Conservation (phyloP, 139 green algal species). For the Tetradesmus lagerheimii region DNA sequence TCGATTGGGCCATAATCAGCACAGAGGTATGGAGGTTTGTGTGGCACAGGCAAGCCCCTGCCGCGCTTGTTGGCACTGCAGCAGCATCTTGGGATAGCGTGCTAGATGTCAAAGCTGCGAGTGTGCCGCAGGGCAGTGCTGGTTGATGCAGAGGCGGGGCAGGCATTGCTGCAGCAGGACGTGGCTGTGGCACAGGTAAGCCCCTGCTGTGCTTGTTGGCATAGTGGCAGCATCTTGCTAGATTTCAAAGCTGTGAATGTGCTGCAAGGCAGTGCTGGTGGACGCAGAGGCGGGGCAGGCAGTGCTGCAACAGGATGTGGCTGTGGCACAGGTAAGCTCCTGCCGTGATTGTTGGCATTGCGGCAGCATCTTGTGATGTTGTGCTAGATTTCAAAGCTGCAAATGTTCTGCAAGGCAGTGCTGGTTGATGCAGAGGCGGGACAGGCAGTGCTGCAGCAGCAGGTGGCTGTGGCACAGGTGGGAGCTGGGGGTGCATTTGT, state of each 20-base stretch:
- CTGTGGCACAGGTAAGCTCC: constrained; percentile 51
- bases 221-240: no score
- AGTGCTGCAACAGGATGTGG: constrained; percentile 44
- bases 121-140: constrained; percentile 44
- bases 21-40: no score
- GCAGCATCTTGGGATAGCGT: no score
- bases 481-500: not conserved
- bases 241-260: no score
- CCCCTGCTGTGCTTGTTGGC: no score
- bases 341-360: no score
- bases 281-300: constrained; percentile 53
- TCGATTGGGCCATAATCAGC: no score
- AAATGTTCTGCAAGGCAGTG: constrained; percentile 11
- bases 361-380: no score
- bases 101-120: no score
- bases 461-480: constrained; percentile 59
- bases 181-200: constrained; percentile 60
- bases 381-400: no score
- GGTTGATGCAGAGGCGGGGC: constrained; percentile 62
- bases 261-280: constrained; percentile 47
- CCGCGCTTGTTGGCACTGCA: not conserved
- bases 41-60: constrained; percentile 46
- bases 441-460: constrained; percentile 9
- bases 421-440: constrained; percentile 60
- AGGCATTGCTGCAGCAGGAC: constrained; percentile 25